These are phyloP conservation scores for Dalbergia cultrata DNA, from an alignment of 306 rosid species.

Conservation along the genomic window DNA sequence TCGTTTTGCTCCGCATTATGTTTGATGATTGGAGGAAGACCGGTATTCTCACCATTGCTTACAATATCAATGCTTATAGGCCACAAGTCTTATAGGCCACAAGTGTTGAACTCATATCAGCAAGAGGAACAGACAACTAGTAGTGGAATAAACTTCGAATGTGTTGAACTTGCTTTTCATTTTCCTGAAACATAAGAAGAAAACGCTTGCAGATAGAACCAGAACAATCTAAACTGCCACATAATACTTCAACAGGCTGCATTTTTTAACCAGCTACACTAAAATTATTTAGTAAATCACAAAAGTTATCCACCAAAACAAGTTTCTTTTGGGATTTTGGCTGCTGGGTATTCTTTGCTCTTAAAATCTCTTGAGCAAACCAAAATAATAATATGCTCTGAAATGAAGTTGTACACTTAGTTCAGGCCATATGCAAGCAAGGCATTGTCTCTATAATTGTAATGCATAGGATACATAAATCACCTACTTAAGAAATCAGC, in stretches of 20 bases:
- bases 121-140: conserved; percentile 85
- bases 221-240: conserved; percentile 36
- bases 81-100: conserved; percentile 76
- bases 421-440: conserved; percentile 1
- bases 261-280: conserved; percentile 16
- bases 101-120: conserved; percentile 75
- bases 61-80: conserved; percentile 78
- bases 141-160: conserved; percentile 83
- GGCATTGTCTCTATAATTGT: conserved; percentile 10
- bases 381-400: conserved; percentile 30
- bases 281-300: background rate
- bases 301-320: conserved; percentile 7
- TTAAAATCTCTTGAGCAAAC: conserved; percentile 26
- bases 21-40: conserved; percentile 55
- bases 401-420: conserved; percentile 5
- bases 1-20: conserved; percentile 60
- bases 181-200: conserved; percentile 62
- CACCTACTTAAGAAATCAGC: conserved; percentile 26
- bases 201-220: conserved; percentile 23
- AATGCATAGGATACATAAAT: conserved; percentile 7
- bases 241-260: conserved; percentile 38
- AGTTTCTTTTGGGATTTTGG: background rate
- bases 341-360: conserved; percentile 7
- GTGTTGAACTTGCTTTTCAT: conserved; percentile 78
- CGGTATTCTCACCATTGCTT: conserved; percentile 77